These are phyloP conservation scores for Paracoccidioides lutzii DNA, from an alignment of 2,329 filamentous ascomycete genomes.

Conservation along the genomic window DNA sequence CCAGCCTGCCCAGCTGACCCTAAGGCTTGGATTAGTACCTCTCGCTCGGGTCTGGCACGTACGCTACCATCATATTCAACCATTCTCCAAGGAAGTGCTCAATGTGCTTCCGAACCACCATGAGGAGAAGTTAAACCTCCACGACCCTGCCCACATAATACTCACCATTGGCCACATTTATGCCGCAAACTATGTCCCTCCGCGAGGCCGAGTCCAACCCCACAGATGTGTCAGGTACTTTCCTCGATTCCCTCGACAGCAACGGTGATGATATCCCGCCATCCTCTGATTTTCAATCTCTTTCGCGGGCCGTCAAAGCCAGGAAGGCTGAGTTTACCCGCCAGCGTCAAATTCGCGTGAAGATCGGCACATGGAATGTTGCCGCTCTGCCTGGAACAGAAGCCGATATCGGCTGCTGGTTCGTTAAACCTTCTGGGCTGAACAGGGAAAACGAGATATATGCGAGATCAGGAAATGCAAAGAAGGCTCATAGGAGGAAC, in stretches of 20 bases:
- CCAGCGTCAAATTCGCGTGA: slow-evolving; percentile 63
- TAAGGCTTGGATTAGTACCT: neutral
- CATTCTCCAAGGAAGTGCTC: neutral
- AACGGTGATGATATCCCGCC: slow-evolving; percentile 8
- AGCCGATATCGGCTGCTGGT: slow-evolving; percentile 80
- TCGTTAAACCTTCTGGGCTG: slow-evolving; percentile 27
- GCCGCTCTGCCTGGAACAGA: slow-evolving; percentile 73
- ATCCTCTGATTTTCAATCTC: slow-evolving; percentile 26
- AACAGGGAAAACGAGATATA: neutral
- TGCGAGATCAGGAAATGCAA: neutral
- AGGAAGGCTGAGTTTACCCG: slow-evolving; percentile 68
- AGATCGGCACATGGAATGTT: slow-evolving; percentile 93
- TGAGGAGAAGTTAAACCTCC: neutral
- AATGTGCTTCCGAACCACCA: neutral
- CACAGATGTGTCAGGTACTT: slow-evolving; percentile 36
- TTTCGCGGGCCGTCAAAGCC: slow-evolving; percentile 52
- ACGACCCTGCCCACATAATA: neutral
- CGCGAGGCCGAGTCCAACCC: neutral
- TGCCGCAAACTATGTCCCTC: neutral
- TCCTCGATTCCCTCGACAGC: slow-evolving; percentile 23
- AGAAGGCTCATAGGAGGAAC: neutral
- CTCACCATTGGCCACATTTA: too few species aligned
- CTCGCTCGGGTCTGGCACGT: neutral
- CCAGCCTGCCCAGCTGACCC: neutral
- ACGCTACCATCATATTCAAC: neutral